Percentiles rank a stretch among this genome's conserved stretches.
Evolutionary conservation across 2,329 filamentous ascomycete species (phyloP).

Genomic region (Verticillium longisporum): DNA sequence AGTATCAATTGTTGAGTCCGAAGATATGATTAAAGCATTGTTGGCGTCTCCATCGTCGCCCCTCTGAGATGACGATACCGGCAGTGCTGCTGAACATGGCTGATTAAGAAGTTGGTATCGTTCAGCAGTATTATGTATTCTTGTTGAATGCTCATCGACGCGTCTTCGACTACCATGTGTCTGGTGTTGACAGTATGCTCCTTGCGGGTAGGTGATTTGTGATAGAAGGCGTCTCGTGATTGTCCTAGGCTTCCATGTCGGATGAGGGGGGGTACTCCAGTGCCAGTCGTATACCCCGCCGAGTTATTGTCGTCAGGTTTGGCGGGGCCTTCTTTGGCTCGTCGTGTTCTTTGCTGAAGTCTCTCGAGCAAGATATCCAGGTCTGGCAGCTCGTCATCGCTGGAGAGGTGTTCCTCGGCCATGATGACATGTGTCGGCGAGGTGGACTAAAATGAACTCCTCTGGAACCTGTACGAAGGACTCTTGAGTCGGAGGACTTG

Average conservation of each 20-base stretch:
- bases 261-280: not conserved
- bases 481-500: no score
- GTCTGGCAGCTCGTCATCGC: constrained; percentile 35
- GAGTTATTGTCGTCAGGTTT: not conserved
- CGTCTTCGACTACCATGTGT: not conserved
- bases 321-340: not conserved
- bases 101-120: not conserved
- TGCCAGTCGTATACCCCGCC: not conserved
- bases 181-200: not conserved
- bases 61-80: not conserved
- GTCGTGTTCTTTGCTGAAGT: constrained; percentile 4
- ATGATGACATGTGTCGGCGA: not conserved
- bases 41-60: not conserved
- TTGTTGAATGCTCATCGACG: not conserved
- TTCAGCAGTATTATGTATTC: not conserved
- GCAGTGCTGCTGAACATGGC: not conserved
- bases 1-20: not conserved
- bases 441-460: no score
- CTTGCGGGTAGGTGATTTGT: not conserved
- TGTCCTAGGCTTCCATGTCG: not conserved
- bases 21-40: not conserved
- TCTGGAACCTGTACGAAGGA: no score
- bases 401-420: constrained; percentile 17
- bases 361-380: constrained; percentile 21
- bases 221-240: not conserved